Percentiles rank a stretch among this genome's conserved stretches.
Evolutionary conservation across 352 stramenopile species (phyloP).

Genomic region (Phytopythium kandeliae): DNA sequence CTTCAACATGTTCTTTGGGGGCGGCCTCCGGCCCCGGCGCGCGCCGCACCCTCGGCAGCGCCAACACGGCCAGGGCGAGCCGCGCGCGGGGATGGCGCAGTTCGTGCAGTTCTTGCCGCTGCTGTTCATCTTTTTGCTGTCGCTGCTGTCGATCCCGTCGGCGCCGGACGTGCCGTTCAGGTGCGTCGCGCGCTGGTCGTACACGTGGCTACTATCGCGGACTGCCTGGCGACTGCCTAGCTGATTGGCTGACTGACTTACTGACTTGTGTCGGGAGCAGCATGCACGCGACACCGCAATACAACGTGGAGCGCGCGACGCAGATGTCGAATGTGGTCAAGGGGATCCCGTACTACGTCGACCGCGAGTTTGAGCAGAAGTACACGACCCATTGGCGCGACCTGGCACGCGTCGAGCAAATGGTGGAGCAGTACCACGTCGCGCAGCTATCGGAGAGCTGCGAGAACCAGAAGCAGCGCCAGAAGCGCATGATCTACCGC

Average conservation of each 20-base stretch:
- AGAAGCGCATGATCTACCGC: constrained; percentile 86
- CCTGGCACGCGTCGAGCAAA: constrained; percentile 77
- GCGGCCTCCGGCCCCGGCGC: constrained; percentile 62
- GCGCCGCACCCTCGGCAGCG: constrained; percentile 24
- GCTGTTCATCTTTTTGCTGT: constrained; percentile 83
- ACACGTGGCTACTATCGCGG: no score
- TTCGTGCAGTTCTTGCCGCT: constrained; percentile 83
- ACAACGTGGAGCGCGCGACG: constrained; percentile 66
- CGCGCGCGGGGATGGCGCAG: constrained; percentile 36
- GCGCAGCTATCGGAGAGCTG: constrained; percentile 65
- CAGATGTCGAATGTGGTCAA: constrained; percentile 82
- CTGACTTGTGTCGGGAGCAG: constrained; percentile 15
- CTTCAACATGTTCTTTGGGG: constrained; percentile 92
- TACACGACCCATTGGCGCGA: constrained; percentile 85
- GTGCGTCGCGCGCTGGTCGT: constrained; percentile 13
- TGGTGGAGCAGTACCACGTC: constrained; percentile 82
- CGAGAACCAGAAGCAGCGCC: constrained; percentile 76
- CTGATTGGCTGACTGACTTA: background rate
- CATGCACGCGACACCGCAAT: constrained; percentile 69
- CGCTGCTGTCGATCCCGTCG: constrained; percentile 69
- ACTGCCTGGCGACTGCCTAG: no score
- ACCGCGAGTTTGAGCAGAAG: constrained; percentile 80
- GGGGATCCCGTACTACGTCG: constrained; percentile 86
- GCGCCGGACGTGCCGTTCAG: constrained; percentile 73
- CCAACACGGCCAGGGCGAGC: constrained; percentile 33